Evolutionary conservation across 768 basidiomycete genomes (phyloP), one percentile per base, ranked within the genome.

Genomic region (Russula emetica): DNA sequence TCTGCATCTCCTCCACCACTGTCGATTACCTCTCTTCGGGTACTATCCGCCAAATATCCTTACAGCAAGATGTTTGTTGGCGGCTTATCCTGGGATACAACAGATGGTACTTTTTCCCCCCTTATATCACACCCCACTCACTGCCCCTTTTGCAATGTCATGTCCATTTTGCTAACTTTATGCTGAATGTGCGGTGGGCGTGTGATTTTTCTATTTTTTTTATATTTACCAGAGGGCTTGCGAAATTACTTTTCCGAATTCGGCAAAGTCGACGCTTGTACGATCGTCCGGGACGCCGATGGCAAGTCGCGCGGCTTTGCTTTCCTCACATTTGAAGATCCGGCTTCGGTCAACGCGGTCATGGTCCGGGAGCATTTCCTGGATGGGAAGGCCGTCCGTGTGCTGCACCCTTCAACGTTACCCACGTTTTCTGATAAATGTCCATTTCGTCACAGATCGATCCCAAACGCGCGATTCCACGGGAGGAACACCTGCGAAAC

Each of bases 11-110:
- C 38, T 40, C 47, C 59, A 56, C 63, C 55, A 45, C 61, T 66
- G 61, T 63, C 67, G 50, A 26, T 55, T 65, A 69, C 47, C 62
- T 61, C 52, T 24, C 30, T 67, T 68, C 50, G 51, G 67, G 66
- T 63, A 57, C 59, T 67, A 52, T 42, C 47, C 59, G 58, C 58
- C 59, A 60, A 47, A 47, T 64, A 13, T 67, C 50, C 36, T 61
- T 78, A 76, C 81, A 98, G 97, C 77, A 99, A 99, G 83, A 99
- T 99, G 97, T 99, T 99, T 77, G 95, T 99, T 74, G 97, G 97
- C 67, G 97, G 97, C 69, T 82, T 99, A 69, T 97, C 98, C 79
- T 99, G 97, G 97, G 96, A 98, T 77, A 98, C 97, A 71, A 96
- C 93, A 74, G 97, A 98, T 83, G 96, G 97, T 99, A 84, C 59